phyloP scores from a whole-genome alignment of 352 stramenopile species.

The Globisporangium ultimum region DNA sequence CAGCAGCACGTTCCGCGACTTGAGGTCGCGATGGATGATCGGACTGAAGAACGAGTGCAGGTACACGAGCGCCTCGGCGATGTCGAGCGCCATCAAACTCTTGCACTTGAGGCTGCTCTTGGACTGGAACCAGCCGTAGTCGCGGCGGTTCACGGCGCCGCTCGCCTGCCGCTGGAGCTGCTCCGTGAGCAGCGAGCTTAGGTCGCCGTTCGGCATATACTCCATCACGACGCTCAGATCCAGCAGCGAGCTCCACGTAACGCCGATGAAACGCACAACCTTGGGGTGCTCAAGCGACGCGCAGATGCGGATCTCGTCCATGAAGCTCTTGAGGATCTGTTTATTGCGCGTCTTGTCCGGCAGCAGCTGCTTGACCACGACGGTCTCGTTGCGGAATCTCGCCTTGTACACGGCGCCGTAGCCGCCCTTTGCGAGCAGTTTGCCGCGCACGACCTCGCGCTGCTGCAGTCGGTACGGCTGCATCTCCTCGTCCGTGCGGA shows the following conservation, averaged over 20 bases:
- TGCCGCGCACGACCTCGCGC: slow-evolving; percentile 23
- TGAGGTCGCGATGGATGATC: slow-evolving; percentile 43
- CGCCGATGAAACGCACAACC: slow-evolving; percentile 46
- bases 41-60: slow-evolving; percentile 45
- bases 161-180: slow-evolving; percentile 18
- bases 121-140: slow-evolving; percentile 16
- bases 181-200: slow-evolving; percentile 25
- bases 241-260: slow-evolving; percentile 50
- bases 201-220: slow-evolving; percentile 45
- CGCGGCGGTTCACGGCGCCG: background rate
- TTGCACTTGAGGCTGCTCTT: slow-evolving; percentile 22
- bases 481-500: slow-evolving; percentile 32
- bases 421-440: slow-evolving; percentile 28
- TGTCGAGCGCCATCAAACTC: slow-evolving; percentile 34
- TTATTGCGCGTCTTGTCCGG: slow-evolving; percentile 27
- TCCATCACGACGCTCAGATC: slow-evolving; percentile 49
- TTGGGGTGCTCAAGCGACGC: slow-evolving; percentile 50
- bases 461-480: slow-evolving; percentile 27
- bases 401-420: slow-evolving; percentile 31
- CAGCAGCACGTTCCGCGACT: slow-evolving; percentile 37
- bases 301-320: slow-evolving; percentile 70
- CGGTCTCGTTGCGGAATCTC: slow-evolving; percentile 24
- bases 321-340: slow-evolving; percentile 30
- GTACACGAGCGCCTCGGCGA: slow-evolving; percentile 50
- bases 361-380: slow-evolving; percentile 36